phyloP scores from a whole-genome alignment of 108 stramenopile genomes.

The Pseudonitzschia delicatissima region DNA sequence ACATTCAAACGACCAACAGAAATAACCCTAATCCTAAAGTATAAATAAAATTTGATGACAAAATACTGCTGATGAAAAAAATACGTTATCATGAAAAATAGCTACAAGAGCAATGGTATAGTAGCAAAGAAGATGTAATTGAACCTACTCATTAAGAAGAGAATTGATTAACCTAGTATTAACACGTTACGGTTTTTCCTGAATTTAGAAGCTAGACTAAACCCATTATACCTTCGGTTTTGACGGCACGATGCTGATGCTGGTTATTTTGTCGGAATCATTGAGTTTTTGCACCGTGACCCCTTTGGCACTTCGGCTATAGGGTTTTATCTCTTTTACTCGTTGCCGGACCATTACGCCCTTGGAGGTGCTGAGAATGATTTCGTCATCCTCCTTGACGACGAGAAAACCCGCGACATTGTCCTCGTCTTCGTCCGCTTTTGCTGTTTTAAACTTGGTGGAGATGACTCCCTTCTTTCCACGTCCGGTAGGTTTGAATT shows the following conservation, averaged over 20 bases:
- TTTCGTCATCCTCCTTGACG: slow-evolving; percentile 85
- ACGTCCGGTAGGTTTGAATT: slow-evolving; percentile 73
- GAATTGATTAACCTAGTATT: too few relatives aligned
- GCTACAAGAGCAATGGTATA: too few relatives aligned
- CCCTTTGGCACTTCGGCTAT: slow-evolving; percentile 85
- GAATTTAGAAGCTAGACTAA: too few relatives aligned
- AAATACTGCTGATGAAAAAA: too few relatives aligned
- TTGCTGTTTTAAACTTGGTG: slow-evolving; percentile 81
- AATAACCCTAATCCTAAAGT: too few relatives aligned
- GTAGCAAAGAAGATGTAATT: too few relatives aligned
- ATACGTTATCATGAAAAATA: too few relatives aligned
- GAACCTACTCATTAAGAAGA: too few relatives aligned
- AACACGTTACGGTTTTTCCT: too few relatives aligned
- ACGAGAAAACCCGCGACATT: slow-evolving; percentile 68
- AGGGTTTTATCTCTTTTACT: slow-evolving; percentile 70
- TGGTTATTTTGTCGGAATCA: slow-evolving; percentile 70
- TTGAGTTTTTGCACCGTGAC: slow-evolving; percentile 87
- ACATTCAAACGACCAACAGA: too few relatives aligned
- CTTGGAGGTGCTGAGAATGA: slow-evolving; percentile 81
- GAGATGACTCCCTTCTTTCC: slow-evolving; percentile 87
- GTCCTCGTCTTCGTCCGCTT: slow-evolving; percentile 46
- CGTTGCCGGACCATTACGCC: slow-evolving; percentile 91
- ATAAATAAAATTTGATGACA: too few relatives aligned
- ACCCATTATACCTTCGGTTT: too few relatives aligned
- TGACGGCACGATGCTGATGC: slow-evolving; percentile 77